These are phyloP conservation scores for Apostasia ramifera DNA, from an alignment of 106 monocot species.

Conservation along the genomic window DNA sequence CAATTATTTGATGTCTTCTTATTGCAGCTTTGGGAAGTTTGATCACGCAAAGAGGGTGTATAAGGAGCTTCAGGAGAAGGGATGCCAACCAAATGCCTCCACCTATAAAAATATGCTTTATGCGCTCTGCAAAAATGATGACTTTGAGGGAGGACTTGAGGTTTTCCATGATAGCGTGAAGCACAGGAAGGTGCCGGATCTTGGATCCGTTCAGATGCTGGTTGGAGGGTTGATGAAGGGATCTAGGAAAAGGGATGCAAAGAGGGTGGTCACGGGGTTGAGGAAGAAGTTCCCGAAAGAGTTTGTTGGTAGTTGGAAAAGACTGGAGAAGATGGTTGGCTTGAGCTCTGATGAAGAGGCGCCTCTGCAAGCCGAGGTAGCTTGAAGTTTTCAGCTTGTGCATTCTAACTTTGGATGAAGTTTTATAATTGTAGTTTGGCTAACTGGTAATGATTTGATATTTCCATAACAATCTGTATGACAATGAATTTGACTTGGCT, in stretches of 20 bases:
- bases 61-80: constrained; percentile 26
- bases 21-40: constrained; percentile 33
- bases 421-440: too few species aligned
- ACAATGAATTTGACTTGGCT: too few species aligned
- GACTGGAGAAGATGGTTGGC: constrained; percentile 45
- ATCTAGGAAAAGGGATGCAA: constrained; percentile 31
- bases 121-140: constrained; percentile 35
- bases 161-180: constrained; percentile 41
- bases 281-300: constrained; percentile 35
- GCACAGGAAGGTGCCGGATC: constrained; percentile 43
- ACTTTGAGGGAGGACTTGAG: constrained; percentile 29
- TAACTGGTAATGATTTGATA: too few species aligned
- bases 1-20: constrained; percentile 44
- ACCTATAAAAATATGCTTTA: constrained; percentile 34
- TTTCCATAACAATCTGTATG: too few species aligned
- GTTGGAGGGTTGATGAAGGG: constrained; percentile 42
- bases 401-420: background rate
- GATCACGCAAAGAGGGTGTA: constrained; percentile 51
- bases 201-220: constrained; percentile 32
- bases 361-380: background rate
- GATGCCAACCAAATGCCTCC: constrained; percentile 20
- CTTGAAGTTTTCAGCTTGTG: background rate
- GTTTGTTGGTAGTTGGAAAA: constrained; percentile 31
- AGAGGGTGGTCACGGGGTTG: constrained; percentile 32
- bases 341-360: constrained; percentile 12